Base-by-base conservation (phyloP, 1,284 basidiomycete species). In the Fomitiporia mediterranea region DNA sequence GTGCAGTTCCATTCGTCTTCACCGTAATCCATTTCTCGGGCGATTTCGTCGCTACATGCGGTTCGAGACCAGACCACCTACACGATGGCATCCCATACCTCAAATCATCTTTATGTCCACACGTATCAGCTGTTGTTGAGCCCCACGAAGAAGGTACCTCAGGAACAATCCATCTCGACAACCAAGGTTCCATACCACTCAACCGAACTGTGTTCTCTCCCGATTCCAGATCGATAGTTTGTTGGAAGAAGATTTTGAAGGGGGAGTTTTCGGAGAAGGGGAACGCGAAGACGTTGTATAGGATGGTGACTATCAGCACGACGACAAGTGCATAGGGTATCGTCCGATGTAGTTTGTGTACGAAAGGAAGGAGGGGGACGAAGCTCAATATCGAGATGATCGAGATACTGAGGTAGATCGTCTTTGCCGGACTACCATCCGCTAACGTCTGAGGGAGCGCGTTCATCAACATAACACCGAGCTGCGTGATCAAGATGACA, bases 211-310 rank as follows among this genome's bases (percentile, higher is more conserved):
- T 59, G 5, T 63, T 65, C 23, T 65, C 61, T 1, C 61, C 62
- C 5, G 58, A 50, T 42, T 65, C 65, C 37, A 89, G 68, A 51
- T 77, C 68, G 17, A 87, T 72, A 0, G 65, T 72, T 64, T 89
- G 86, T 50, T 76, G 74, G 73, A 88, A 90, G 67, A 75, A 86
- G 0, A 89, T 69, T 60, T 88, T 89, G 62, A 89, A 70, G 0
- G 86, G 86, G 2, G 75, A 68, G 23, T 76, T 67, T 28, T 72
- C 67, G 11, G 78, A 78, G 70, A 90, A 90, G 0, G 88, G 88
- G 69, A 82, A 84, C 13, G 69, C 68, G 1, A 76, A 61, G 68
- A 77, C 76, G 28, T 74, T 69, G 53, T 77, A 79, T 5, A 72
- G 60, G 0, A 78, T 75, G 2, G 75, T 70, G 2, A 74, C 57